A percentile compares a stretch with the other conserved stretches of the same genome.
Evolutionary conservation across 1,284 basidiomycete species (phyloP).

Genomic region (Mrakiaceae sp.): DNA sequence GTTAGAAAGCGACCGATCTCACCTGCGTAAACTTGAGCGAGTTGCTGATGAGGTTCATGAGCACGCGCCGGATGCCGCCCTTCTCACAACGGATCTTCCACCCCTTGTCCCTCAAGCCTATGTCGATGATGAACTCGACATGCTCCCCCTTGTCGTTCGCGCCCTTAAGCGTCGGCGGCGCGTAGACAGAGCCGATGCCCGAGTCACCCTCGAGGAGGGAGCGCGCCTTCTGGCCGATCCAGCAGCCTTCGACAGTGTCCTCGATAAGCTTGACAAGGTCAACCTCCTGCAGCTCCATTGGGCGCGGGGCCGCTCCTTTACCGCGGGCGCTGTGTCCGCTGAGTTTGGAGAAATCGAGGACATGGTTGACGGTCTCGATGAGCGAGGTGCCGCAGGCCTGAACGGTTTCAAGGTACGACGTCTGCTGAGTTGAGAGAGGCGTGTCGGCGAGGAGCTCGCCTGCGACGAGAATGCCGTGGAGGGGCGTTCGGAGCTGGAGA

Average conservation of each 20-base stretch:
- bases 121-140: slow-evolving; percentile 71
- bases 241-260: slow-evolving; percentile 88
- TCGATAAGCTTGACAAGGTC: slow-evolving; percentile 85
- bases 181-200: slow-evolving; percentile 86
- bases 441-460: slow-evolving; percentile 81
- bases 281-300: slow-evolving; percentile 33
- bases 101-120: slow-evolving; percentile 64
- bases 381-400: slow-evolving; percentile 39
- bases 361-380: slow-evolving; percentile 71
- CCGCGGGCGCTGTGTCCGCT: background rate
- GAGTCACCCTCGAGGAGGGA: slow-evolving; percentile 50
- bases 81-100: slow-evolving; percentile 86
- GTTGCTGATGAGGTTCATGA: slow-evolving; percentile 95
- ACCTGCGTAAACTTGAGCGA: slow-evolving; percentile 84
- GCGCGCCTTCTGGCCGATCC: slow-evolving; percentile 82
- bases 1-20: slow-evolving; percentile 19
- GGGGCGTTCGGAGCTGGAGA: slow-evolving; percentile 39
- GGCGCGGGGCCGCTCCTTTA: background rate
- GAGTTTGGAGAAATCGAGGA: slow-evolving; percentile 40
- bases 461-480: slow-evolving; percentile 43
- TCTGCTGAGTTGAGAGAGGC: slow-evolving; percentile 63
- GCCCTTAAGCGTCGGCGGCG: slow-evolving; percentile 44
- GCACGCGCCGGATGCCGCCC: slow-evolving; percentile 76
- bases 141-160: slow-evolving; percentile 31
- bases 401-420: slow-evolving; percentile 60